Evolutionary conservation across 2,329 filamentous ascomycete species (phyloP).

Genomic region (Exophiala dermatitidis): DNA sequence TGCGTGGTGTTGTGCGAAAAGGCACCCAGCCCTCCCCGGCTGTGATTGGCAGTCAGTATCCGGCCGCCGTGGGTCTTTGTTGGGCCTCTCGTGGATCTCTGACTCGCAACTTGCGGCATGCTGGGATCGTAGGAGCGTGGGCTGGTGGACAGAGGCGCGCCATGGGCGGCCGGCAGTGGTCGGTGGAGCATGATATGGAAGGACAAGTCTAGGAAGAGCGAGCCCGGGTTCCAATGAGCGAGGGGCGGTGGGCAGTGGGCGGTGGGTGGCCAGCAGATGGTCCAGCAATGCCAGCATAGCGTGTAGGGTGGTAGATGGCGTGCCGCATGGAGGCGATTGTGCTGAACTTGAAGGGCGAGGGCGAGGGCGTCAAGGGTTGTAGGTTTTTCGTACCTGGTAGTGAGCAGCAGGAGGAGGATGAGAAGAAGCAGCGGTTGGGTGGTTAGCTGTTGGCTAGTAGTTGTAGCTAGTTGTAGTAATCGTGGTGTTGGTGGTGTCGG

Average conservation of each 20-base stretch:
- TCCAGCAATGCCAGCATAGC: background rate
- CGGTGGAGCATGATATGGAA: background rate
- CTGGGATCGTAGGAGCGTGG: conserved; percentile 17
- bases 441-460: no score
- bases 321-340: background rate
- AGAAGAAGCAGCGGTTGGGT: no score
- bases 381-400: no score
- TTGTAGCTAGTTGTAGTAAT: no score
- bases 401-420: no score
- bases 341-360: background rate
- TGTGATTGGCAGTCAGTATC: conserved; percentile 20
- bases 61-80: conserved; percentile 20
- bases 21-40: conserved; percentile 9
- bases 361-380: background rate
- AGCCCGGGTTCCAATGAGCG: conserved; percentile 11
- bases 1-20: background rate
- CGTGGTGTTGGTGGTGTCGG: background rate
- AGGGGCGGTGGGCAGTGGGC: conserved; percentile 2
- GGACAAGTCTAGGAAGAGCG: background rate
- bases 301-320: conserved; percentile 1
- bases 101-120: conserved; percentile 20
- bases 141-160: conserved; percentile 3
- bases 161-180: conserved; percentile 3
- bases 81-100: conserved; percentile 19
- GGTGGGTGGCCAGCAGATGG: conserved; percentile 3